Base-by-base conservation (phyloP, 2,329 filamentous ascomycete species). In the Alternaria triticina region DNA sequence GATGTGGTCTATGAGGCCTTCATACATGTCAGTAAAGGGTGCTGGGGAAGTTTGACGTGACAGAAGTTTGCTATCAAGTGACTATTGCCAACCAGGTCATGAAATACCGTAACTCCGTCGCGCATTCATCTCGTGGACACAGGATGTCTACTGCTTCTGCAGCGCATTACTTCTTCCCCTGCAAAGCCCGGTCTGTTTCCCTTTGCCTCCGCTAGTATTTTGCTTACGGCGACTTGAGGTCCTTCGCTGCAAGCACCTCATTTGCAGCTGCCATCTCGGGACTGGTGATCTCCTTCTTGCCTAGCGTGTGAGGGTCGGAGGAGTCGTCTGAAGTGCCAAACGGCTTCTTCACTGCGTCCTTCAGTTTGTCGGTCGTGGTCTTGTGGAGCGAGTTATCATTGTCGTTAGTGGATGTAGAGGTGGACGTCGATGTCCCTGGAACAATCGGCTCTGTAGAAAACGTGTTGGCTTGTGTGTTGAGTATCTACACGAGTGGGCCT, bases 271-370 rank as follows among this genome's bases (percentile, higher is more conserved):
- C 51, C 57, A 63, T 55, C 36, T 63, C 61, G 3, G 58, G 54
- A 25, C 54, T 54, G 8, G 44, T 62, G 17, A 59, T 49, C 5
- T 59, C 40, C 15, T 47, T 44, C 10, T 59, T 40, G 5, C 51
- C 59, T 20, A 55, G 30, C 40, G 56, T 55, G 15, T 54, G 40
- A 28, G 59, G 47, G 40, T 15, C 7, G 10, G 54, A 54, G n/a
- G 11, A 8, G 4, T 40, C 5, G n/a, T 45, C 23, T 45, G 33
- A 15, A 28, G 13, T 28, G 9, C 52, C 30, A 27, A 65, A 65
- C 13, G 62, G 62, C 27, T 63, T 65, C 51, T 65, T 65, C n/a
- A 65, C 22, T 15, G n/a, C 55, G 7, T 65, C 51, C 15, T 62
- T 65, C 23, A 65, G 30, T n/a, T 65, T 65, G 22, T 62, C 51